These are phyloP conservation scores for Salvia hispanica DNA, from an alignment of 257 asterid genomes.

Conservation along the genomic window DNA sequence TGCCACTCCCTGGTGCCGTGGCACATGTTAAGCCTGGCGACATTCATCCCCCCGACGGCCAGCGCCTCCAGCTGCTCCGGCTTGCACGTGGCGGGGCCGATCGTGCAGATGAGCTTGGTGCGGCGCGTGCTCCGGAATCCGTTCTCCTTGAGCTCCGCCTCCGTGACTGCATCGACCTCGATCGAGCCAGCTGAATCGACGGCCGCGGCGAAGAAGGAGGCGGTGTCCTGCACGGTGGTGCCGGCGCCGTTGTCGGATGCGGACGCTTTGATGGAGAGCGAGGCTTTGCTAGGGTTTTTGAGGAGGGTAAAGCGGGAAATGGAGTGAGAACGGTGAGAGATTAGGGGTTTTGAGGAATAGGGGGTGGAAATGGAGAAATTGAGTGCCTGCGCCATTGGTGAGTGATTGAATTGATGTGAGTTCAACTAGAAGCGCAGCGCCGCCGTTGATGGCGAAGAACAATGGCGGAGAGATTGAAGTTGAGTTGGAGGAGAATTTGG, in stretches of 20 bases:
- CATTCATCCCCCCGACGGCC: slow-evolving; percentile 97
- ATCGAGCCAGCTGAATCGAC: slow-evolving; percentile 62
- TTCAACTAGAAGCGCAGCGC: slow-evolving; percentile 19
- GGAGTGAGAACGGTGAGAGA: slow-evolving; percentile 27
- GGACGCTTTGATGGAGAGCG: slow-evolving; percentile 38
- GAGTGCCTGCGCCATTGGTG: slow-evolving; percentile 50
- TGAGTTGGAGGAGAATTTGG: slow-evolving; percentile 16
- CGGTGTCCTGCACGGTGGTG: slow-evolving; percentile 43
- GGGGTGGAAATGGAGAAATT: slow-evolving; percentile 47
- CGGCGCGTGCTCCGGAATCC: slow-evolving; percentile 96
- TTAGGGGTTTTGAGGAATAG: slow-evolving; percentile 43
- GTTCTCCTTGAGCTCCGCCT: slow-evolving; percentile 94
- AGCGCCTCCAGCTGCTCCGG: slow-evolving; percentile 91
- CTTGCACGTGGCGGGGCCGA: slow-evolving; percentile 81
- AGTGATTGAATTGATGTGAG: background rate
- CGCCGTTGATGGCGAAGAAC: slow-evolving; percentile 25
- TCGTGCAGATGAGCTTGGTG: slow-evolving; percentile 86
- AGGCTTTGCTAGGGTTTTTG: slow-evolving; percentile 27
- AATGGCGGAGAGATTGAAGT: slow-evolving; percentile 5
- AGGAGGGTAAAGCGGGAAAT: slow-evolving; percentile 29
- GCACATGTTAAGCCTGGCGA: slow-evolving; percentile 96
- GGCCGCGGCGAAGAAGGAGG: slow-evolving; percentile 20
- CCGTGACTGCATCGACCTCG: slow-evolving; percentile 93
- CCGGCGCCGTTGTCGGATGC: slow-evolving; percentile 56
- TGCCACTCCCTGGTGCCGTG: slow-evolving; percentile 99